Percentiles rank a stretch among this genome's conserved stretches.
phyloP scores from a whole-genome alignment of 2,329 filamentous ascomycete species.

The Cadophora sp. region DNA sequence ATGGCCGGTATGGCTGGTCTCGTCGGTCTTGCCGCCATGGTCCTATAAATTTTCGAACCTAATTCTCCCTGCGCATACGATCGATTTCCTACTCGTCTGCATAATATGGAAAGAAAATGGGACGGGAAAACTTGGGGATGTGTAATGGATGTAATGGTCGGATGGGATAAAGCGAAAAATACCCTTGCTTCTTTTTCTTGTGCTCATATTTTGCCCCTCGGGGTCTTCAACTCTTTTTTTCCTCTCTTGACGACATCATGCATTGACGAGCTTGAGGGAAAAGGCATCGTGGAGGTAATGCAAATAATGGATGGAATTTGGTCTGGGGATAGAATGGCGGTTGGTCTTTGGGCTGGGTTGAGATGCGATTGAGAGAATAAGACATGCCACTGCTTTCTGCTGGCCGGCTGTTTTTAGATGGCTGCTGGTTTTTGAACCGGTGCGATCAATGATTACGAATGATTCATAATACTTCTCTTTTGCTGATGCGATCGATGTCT shows the following conservation, averaged over 20 bases:
- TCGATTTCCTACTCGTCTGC: conserved; percentile 23
- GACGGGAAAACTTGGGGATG: conserved; percentile 27
- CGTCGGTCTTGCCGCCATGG: conserved; percentile 42
- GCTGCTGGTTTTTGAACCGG: conserved; percentile 4
- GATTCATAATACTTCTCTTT: conserved; percentile 12
- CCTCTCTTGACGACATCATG: conserved; percentile 34
- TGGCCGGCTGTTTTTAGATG: conserved; percentile 4
- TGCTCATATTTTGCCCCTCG: conserved; percentile 37
- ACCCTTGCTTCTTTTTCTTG: conserved; percentile 41
- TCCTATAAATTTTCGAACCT: conserved; percentile 40
- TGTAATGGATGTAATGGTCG: conserved; percentile 27
- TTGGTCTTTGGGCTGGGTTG: conserved; percentile 2
- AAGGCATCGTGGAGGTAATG: conserved; percentile 17
- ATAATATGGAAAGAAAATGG: conserved; percentile 20
- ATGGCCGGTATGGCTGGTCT: conserved; percentile 41
- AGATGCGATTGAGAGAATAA: not conserved
- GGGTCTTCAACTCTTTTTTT: conserved; percentile 25
- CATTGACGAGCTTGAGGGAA: conserved; percentile 26
- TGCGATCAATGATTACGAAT: not conserved
- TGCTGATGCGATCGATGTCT: not conserved
- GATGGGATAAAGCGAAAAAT: conserved; percentile 31
- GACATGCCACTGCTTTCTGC: conserved; percentile 15
- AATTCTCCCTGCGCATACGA: conserved; percentile 28
- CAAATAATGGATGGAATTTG: conserved; percentile 21
- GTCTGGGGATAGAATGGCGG: not conserved